Evolutionary conservation across 768 basidiomycete genomes (phyloP).

Genomic region (Dentipellis sp.): DNA sequence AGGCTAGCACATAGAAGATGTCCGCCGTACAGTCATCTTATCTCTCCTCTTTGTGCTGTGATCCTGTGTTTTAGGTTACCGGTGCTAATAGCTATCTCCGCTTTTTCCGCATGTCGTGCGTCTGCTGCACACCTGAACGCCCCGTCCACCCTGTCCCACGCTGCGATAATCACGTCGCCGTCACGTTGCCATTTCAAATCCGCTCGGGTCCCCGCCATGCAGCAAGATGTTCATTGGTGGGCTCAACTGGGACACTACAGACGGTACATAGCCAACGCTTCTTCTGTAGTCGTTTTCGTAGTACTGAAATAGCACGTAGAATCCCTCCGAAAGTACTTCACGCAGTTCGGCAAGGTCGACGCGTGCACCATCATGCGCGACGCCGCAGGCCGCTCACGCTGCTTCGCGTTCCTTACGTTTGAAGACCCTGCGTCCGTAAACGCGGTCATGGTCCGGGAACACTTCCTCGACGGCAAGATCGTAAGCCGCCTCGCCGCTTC

Average conservation of each 20-base stretch:
- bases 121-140: conserved; percentile 4
- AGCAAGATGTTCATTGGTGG: conserved; percentile 99
- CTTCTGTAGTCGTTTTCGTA: conserved; percentile 24
- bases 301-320: conserved; percentile 39
- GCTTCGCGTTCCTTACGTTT: conserved; percentile 97
- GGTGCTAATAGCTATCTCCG: conserved; percentile 65
- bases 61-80: conserved; percentile 52
- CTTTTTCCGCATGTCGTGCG: conserved; percentile 29
- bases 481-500: conserved; percentile 28
- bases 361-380: conserved; percentile 98
- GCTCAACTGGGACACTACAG: conserved; percentile 97
- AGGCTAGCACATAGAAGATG: conserved; percentile 26
- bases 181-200: conserved; percentile 4
- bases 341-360: conserved; percentile 91
- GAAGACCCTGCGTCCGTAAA: conserved; percentile 86
- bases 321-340: conserved; percentile 73
- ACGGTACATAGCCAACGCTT: conserved; percentile 57
- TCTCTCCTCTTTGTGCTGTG: conserved; percentile 37
- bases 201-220: conserved; percentile 17
- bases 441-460: conserved; percentile 88
- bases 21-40: conserved; percentile 62
- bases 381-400: conserved; percentile 82
- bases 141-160: background rate
- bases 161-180: conserved; percentile 5
- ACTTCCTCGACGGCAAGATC: conserved; percentile 91